These are phyloP conservation scores for Craspedostauros australis DNA, from an alignment of 108 stramenopile genomes.

Conservation along the genomic window DNA sequence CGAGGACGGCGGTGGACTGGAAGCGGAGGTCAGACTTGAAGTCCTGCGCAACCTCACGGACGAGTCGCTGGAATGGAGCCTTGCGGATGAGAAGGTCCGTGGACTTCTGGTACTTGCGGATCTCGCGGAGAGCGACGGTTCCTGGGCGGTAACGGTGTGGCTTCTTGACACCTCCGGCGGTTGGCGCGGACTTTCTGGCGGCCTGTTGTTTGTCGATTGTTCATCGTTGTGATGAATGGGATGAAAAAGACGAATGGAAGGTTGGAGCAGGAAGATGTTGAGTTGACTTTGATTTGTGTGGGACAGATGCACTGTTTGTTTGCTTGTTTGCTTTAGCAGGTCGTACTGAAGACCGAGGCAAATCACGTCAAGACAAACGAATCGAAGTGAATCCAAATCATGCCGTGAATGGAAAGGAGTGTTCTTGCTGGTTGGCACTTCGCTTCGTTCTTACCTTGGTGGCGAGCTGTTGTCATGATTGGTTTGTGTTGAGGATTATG, in stretches of 20 bases:
- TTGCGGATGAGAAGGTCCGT: constrained; percentile 92
- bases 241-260: background rate
- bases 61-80: constrained; percentile 89
- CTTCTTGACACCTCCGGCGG: constrained; percentile 86
- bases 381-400: background rate
- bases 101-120: constrained; percentile 91
- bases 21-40: constrained; percentile 81
- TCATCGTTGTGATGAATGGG: too few relatives aligned
- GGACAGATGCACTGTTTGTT: background rate
- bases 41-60: constrained; percentile 79
- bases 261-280: background rate
- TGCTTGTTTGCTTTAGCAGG: too few relatives aligned
- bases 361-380: background rate
- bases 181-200: constrained; percentile 83
- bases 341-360: background rate
- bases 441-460: constrained; percentile 34
- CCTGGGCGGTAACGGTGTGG: constrained; percentile 81
- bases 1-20: constrained; percentile 87
- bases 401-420: background rate
- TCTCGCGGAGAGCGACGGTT: constrained; percentile 82
- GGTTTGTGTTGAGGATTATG: too few relatives aligned
- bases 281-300: background rate
- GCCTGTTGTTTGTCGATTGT: too few relatives aligned
- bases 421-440: background rate
- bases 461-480: constrained; percentile 25